These are phyloP conservation scores for Brasilioporus rufonigricans DNA, from an alignment of 768 basidiomycete species.

Conservation along the genomic window DNA sequence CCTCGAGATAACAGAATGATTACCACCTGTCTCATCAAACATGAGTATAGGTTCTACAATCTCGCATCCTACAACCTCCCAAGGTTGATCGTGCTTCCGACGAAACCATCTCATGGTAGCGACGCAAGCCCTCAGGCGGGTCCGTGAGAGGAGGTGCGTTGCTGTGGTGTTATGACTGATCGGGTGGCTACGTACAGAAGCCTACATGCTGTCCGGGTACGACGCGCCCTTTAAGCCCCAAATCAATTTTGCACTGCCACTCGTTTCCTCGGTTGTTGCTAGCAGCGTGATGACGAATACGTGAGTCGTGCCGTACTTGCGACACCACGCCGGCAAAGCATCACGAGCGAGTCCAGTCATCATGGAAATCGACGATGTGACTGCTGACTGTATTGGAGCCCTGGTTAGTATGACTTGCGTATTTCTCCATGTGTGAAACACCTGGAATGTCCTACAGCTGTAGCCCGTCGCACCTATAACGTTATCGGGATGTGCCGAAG, in stretches of 20 bases:
- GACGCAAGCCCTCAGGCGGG: constrained; percentile 16
- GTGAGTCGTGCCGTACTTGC: background rate
- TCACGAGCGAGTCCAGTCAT: too few relatives aligned
- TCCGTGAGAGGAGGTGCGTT: constrained; percentile 11
- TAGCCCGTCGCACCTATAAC: background rate
- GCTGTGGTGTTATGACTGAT: constrained; percentile 15
- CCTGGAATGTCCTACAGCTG: too few relatives aligned
- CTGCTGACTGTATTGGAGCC: background rate
- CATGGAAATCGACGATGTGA: too few relatives aligned
- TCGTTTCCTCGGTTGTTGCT: background rate
- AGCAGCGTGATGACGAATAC: background rate
- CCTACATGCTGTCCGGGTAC: constrained; percentile 14
- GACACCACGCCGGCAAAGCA: too few relatives aligned
- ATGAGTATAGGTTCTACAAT: constrained; percentile 62
- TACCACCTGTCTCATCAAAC: constrained; percentile 61
- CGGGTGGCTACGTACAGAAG: constrained; percentile 1
- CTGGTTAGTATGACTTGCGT: too few relatives aligned
- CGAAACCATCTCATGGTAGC: constrained; percentile 42
- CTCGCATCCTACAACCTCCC: constrained; percentile 76
- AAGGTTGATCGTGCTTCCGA: constrained; percentile 54
- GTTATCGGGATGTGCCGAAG: background rate
- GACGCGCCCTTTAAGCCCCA: constrained; percentile 11
- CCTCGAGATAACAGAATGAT: constrained; percentile 9
- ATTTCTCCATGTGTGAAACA: background rate
- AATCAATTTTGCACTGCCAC: constrained; percentile 23